Evolutionary conservation across 2,329 filamentous ascomycete species (phyloP).

Genomic region (Fusarium graminum): DNA sequence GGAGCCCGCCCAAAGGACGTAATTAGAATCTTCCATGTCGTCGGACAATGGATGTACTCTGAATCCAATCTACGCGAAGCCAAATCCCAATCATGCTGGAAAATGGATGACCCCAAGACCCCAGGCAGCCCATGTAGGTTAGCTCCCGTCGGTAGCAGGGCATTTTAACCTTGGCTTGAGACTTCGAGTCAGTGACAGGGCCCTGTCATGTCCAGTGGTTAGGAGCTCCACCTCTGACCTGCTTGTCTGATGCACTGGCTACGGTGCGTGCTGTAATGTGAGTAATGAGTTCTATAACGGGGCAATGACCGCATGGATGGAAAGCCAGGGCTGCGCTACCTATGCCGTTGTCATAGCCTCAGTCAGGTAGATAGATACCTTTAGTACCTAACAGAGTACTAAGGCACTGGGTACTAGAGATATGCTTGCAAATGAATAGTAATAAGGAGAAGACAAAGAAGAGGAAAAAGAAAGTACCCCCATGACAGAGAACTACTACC

Average conservation of each 20-base stretch:
- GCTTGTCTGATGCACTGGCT: constrained; percentile 13
- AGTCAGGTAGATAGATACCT: too few species aligned
- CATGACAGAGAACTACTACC: too few species aligned
- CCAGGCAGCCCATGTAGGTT: constrained; percentile 1
- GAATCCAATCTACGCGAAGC: constrained; percentile 18
- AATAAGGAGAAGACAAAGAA: too few species aligned
- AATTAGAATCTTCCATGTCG: not conserved
- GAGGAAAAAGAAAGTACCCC: too few species aligned
- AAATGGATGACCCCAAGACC: constrained; percentile 1
- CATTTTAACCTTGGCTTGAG: not conserved
- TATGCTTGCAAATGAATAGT: too few species aligned
- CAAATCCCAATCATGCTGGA: too few species aligned
- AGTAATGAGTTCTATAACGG: not conserved
- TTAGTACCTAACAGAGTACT: too few species aligned
- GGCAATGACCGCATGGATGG: too few species aligned
- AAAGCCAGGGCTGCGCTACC: too few species aligned
- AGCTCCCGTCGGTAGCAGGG: constrained; percentile 4
- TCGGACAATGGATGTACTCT: not conserved
- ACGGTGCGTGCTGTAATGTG: not conserved
- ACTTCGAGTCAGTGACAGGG: constrained; percentile 25
- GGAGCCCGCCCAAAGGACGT: constrained; percentile 30
- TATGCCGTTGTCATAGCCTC: too few species aligned
- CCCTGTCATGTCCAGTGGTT: not conserved
- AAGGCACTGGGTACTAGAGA: too few species aligned
- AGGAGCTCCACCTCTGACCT: constrained; percentile 6